A percentile compares a stretch with the other conserved stretches of the same genome.
These are phyloP conservation scores for Verticillium nonalfalfae DNA, from an alignment of 2,329 filamentous ascomycete genomes.

Conservation along the genomic window DNA sequence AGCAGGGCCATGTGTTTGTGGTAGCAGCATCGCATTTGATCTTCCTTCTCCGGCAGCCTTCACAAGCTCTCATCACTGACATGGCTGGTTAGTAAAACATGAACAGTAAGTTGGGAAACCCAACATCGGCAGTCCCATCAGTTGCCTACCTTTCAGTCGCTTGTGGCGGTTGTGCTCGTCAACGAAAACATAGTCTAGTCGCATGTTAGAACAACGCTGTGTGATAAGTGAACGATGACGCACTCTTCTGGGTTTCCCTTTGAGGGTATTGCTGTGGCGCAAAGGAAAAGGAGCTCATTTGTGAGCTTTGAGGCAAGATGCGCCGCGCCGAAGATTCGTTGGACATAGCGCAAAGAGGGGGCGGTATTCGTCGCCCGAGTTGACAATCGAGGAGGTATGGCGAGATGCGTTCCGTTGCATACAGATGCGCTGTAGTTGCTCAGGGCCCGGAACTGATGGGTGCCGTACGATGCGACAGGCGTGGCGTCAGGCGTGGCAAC, in stretches of 20 bases:
- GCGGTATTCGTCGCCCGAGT: not conserved
- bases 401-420: constrained; percentile 5
- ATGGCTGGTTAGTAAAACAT: constrained; percentile 3
- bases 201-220: not conserved
- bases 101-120: not conserved
- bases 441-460: not conserved
- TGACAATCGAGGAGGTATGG: not conserved
- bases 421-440: constrained; percentile 1
- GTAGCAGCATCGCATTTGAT: constrained; percentile 98
- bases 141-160: constrained; percentile 76
- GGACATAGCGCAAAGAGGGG: constrained; percentile 42
- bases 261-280: constrained; percentile 50
- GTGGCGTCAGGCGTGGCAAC: too few relatives aligned
- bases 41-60: constrained; percentile 89
- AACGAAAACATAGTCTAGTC: constrained; percentile 92
- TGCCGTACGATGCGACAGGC: not conserved
- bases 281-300: constrained; percentile 73
- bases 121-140: too few relatives aligned
- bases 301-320: constrained; percentile 59
- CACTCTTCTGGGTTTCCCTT: constrained; percentile 80
- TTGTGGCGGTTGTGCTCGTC: constrained; percentile 99
- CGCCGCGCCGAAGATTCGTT: constrained; percentile 55
- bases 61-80: constrained; percentile 91
- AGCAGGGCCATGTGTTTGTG: constrained; percentile 96
- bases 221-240: constrained; percentile 22